phyloP scores from a whole-genome alignment of 1,284 basidiomycete genomes.

The Ustilago hordei region DNA sequence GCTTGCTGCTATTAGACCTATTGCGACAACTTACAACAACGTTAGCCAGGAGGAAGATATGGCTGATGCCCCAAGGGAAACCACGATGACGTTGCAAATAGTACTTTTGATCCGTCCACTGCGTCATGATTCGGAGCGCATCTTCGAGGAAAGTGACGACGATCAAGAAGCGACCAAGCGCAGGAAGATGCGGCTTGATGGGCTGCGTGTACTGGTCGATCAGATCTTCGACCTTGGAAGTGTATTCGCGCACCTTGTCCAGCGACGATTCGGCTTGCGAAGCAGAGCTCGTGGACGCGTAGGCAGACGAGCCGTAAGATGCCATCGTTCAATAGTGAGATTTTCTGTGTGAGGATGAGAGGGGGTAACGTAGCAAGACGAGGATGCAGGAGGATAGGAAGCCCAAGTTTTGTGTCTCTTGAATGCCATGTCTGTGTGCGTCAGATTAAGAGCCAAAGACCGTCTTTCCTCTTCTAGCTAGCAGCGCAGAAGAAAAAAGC shows the following conservation, averaged over 20 bases:
- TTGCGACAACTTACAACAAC: slow-evolving; percentile 80
- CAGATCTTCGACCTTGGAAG: slow-evolving; percentile 84
- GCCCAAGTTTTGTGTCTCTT: slow-evolving; percentile 26
- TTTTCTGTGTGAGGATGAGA: slow-evolving; percentile 14
- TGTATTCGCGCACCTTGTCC: slow-evolving; percentile 82
- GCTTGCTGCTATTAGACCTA: neutral
- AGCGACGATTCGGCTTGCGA: slow-evolving; percentile 72
- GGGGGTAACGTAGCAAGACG: slow-evolving; percentile 13
- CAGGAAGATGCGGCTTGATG: slow-evolving; percentile 91
- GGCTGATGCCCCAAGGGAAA: slow-evolving; percentile 94
- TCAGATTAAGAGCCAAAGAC: slow-evolving; percentile 9
- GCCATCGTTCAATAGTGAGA: slow-evolving; percentile 26
- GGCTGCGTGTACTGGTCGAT: slow-evolving; percentile 94
- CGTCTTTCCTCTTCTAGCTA: neutral
- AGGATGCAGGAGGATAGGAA: slow-evolving; percentile 18
- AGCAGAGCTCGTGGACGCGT: slow-evolving; percentile 41
- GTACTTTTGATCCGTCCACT: slow-evolving; percentile 90
- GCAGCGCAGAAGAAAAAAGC: neutral
- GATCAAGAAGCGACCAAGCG: slow-evolving; percentile 95
- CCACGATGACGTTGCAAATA: slow-evolving; percentile 80
- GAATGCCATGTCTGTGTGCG: slow-evolving; percentile 31
- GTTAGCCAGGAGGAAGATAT: slow-evolving; percentile 90
- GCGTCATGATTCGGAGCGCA: slow-evolving; percentile 89
- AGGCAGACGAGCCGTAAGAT: slow-evolving; percentile 59
- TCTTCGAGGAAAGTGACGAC: slow-evolving; percentile 99